phyloP scores from a whole-genome alignment of 1,284 basidiomycete genomes.

The Pascua sp. region DNA sequence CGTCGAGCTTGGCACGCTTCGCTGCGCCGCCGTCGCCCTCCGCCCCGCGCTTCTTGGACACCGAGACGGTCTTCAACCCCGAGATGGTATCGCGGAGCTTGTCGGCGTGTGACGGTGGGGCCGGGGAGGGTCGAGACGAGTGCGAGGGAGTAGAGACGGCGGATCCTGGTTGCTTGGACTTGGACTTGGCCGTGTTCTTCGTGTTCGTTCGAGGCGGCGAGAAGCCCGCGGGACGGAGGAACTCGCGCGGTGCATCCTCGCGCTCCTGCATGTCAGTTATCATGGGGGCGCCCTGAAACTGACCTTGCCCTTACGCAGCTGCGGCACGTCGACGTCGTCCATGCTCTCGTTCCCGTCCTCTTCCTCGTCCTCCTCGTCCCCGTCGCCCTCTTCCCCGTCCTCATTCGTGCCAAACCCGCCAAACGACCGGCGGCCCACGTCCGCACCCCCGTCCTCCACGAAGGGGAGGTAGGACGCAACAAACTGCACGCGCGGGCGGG shows the following conservation, averaged over 20 bases:
- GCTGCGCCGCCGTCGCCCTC: not conserved
- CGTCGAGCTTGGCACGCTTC: not conserved
- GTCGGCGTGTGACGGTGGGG: conserved; percentile 1
- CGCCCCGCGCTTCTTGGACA: conserved; percentile 11
- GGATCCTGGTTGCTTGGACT: not conserved
- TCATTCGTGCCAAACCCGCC: conserved; percentile 21
- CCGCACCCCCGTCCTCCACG: conserved; percentile 16
- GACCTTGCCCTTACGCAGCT: conserved; percentile 1
- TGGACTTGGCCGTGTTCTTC: not conserved
- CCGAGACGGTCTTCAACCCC: conserved; percentile 4
- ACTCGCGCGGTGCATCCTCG: not conserved
- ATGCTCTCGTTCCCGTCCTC: not conserved
- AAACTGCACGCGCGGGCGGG: conserved; percentile 18
- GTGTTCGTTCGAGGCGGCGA: not conserved
- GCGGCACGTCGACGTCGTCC: not conserved
- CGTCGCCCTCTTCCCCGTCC: conserved; percentile 4
- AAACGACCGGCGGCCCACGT: conserved; percentile 26
- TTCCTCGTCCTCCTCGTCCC: not conserved
- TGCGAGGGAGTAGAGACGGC: too few species aligned
- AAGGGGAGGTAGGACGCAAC: conserved; percentile 35
- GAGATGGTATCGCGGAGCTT: conserved; percentile 5
- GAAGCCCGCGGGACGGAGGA: conserved; percentile 10
- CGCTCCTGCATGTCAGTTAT: not conserved
- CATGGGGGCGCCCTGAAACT: too few species aligned
- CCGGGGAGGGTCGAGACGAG: not conserved